These are phyloP conservation scores for Schizosaccharomyces versatilis DNA, from an alignment of 1,139 yeast genomes.

Conservation along the genomic window DNA sequence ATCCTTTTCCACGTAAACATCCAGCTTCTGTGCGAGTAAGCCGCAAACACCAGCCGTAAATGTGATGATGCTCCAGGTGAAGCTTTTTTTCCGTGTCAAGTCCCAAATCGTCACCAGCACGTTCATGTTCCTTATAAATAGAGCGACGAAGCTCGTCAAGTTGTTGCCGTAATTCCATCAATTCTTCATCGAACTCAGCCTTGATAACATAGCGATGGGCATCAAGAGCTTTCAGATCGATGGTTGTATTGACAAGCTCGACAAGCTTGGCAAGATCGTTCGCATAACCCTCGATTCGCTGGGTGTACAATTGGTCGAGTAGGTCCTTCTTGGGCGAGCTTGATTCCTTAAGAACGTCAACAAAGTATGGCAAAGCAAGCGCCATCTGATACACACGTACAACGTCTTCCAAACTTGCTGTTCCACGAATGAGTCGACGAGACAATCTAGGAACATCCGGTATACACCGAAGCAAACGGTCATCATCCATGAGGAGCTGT, in stretches of 20 bases:
- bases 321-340: slow-evolving; percentile 2
- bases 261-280: slow-evolving; percentile 42
- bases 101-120: slow-evolving; percentile 50
- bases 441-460: slow-evolving; percentile 66
- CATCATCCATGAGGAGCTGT: slow-evolving; percentile 41
- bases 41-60: slow-evolving; percentile 85
- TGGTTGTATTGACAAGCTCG: slow-evolving; percentile 77
- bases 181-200: slow-evolving; percentile 69
- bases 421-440: slow-evolving; percentile 35
- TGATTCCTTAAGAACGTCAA: slow-evolving; percentile 28
- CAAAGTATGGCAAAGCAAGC: slow-evolving; percentile 43
- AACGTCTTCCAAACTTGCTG: slow-evolving; percentile 56
- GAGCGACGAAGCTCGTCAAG: slow-evolving; percentile 33
- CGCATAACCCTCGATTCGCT: slow-evolving; percentile 30
- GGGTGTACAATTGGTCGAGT: slow-evolving; percentile 28
- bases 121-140: slow-evolving; percentile 38
- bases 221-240: slow-evolving; percentile 64
- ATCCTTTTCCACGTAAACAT: slow-evolving; percentile 34
- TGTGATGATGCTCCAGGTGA: slow-evolving; percentile 65
- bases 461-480: slow-evolving; percentile 31
- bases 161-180: slow-evolving; percentile 36
- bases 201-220: slow-evolving; percentile 61
- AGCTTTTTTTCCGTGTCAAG: slow-evolving; percentile 72
- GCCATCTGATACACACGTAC: slow-evolving; percentile 73
- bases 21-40: slow-evolving; percentile 41